Evolutionary conservation across 306 rosid species (phyloP).

Genomic region (Castanea crenata): DNA sequence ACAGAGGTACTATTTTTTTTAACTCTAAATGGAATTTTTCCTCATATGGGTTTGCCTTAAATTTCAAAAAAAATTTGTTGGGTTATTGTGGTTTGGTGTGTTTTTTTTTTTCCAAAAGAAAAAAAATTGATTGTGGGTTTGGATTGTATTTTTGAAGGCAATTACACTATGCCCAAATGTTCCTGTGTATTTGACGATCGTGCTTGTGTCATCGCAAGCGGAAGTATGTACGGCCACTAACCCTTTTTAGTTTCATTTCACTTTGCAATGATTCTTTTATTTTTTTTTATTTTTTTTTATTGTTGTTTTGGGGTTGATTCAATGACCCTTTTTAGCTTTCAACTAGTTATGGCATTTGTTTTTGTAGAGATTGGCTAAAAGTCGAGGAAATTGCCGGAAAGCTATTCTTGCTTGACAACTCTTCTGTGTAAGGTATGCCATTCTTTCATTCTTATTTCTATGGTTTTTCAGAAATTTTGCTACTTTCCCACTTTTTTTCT

Average conservation of each 20-base stretch:
- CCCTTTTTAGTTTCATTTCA: background rate
- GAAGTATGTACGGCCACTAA: constrained; percentile 55
- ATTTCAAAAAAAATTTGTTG: background rate
- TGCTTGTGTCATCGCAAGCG: constrained; percentile 90
- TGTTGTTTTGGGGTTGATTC: constrained; percentile 1
- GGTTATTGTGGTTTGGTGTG: background rate
- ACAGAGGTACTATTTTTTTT: constrained; percentile 58
- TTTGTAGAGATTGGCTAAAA: constrained; percentile 78
- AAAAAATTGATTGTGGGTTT: background rate
- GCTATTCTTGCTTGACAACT: constrained; percentile 76
- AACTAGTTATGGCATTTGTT: background rate
- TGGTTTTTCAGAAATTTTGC: background rate
- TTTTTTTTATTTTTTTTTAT: background rate
- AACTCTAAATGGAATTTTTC: no score
- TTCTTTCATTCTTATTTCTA: background rate
- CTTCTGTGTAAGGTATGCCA: constrained; percentile 67
- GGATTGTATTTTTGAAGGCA: constrained; percentile 36
- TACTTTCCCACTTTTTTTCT: background rate
- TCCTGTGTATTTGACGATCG: constrained; percentile 82
- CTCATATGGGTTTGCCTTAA: background rate
- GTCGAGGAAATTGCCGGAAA: constrained; percentile 75
- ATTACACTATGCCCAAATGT: constrained; percentile 80
- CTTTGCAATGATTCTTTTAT: background rate
- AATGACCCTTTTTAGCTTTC: background rate
- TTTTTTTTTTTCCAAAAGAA: background rate